Conservation (phyloP, 768 basidiomycete species). For the Hericium rajendrae region DNA sequence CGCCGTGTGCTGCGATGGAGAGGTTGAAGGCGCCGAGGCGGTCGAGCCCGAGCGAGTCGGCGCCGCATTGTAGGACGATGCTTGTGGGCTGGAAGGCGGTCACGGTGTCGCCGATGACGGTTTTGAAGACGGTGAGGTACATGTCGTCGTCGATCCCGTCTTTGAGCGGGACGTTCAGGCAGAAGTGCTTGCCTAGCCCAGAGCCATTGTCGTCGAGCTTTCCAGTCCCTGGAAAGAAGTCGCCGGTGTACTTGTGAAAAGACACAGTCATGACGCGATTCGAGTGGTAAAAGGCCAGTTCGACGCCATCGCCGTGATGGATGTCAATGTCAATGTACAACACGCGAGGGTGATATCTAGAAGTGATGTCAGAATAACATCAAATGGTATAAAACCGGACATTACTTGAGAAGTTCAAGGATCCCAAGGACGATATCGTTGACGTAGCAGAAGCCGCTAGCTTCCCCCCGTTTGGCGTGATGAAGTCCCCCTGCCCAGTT, state of each 20-base stretch:
- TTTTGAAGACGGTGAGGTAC: slow-evolving; percentile 92
- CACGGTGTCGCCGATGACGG: slow-evolving; percentile 91
- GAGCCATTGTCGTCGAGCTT: slow-evolving; percentile 88
- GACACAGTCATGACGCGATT: slow-evolving; percentile 99
- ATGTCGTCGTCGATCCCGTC: slow-evolving; percentile 98
- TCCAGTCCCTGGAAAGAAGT: slow-evolving; percentile 97
- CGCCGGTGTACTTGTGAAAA: slow-evolving; percentile 97
- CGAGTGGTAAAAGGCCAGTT: slow-evolving; percentile 94
- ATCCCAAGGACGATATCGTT: slow-evolving; percentile 96
- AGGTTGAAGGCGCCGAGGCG: slow-evolving; percentile 95
- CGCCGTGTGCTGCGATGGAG: slow-evolving; percentile 94
- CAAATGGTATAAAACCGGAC: not conserved
- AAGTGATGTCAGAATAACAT: not conserved
- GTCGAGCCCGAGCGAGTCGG: slow-evolving; percentile 92
- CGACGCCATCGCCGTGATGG: slow-evolving; percentile 97
- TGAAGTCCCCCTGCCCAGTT: slow-evolving; percentile 99
- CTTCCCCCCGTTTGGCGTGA: slow-evolving; percentile 96
- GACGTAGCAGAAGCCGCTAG: slow-evolving; percentile 97
- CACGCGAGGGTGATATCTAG: slow-evolving; percentile 85
- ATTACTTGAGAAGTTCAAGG: slow-evolving; percentile 63
- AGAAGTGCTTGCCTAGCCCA: slow-evolving; percentile 89
- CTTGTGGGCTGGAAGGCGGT: slow-evolving; percentile 77
- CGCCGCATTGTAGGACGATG: slow-evolving; percentile 95
- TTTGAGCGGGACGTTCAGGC: slow-evolving; percentile 86
- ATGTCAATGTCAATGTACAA: slow-evolving; percentile 99